These are phyloP conservation scores for Termitomyces sp. DNA, from an alignment of 768 basidiomycete species.

Conservation along the genomic window DNA sequence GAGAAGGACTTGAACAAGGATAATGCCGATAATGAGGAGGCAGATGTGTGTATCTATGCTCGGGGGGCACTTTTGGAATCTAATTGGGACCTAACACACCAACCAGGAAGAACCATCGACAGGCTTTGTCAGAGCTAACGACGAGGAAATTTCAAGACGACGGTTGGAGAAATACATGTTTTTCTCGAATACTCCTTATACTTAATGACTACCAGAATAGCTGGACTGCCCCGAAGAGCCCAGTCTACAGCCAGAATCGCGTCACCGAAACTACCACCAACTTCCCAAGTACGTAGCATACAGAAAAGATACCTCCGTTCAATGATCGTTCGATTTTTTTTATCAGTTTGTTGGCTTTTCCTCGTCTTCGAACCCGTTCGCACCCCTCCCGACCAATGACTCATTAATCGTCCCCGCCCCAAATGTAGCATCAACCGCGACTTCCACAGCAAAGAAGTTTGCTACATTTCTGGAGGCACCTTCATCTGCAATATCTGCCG, in stretches of 20 bases:
- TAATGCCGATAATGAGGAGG: constrained; percentile 34
- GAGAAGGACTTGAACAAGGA: constrained; percentile 67
- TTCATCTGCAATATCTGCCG: constrained; percentile 1
- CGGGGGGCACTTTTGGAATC: neutral
- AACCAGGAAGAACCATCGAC: constrained; percentile 34
- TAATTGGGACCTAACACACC: neutral
- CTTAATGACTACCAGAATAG: constrained; percentile 12
- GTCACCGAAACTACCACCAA: neutral
- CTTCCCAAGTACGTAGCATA: constrained; percentile 7
- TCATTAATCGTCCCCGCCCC: constrained; percentile 11
- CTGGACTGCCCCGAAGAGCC: constrained; percentile 11
- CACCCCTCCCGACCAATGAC: neutral
- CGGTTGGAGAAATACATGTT: neutral
- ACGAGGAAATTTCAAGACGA: constrained; percentile 5
- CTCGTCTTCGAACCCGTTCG: neutral
- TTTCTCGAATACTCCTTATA: constrained; percentile 27
- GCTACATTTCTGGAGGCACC: constrained; percentile 33
- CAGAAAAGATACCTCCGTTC: constrained; percentile 7
- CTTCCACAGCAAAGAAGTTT: constrained; percentile 47
- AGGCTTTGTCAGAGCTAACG: constrained; percentile 28
- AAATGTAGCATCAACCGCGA: constrained; percentile 28
- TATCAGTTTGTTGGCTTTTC: neutral
- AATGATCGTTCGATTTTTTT: neutral
- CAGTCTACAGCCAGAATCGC: constrained; percentile 1
- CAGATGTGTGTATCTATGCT: constrained; percentile 19